Evolutionary conservation across 495 filamentous ascomycete species (phyloP).

Genomic region (Haplographium delicatum): DNA sequence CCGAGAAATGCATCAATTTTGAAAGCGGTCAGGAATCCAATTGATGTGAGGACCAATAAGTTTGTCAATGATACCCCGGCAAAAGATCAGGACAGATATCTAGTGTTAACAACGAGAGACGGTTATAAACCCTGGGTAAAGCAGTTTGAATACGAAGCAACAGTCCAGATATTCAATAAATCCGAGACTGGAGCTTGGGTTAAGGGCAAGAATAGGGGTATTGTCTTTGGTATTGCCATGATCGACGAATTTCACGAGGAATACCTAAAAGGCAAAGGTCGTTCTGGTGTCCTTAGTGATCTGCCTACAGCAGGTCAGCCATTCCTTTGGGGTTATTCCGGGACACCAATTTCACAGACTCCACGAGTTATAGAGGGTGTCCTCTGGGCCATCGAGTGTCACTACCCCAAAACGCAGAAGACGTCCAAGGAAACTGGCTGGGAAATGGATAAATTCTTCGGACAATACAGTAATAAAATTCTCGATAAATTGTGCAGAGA

Average conservation of each 20-base stretch:
- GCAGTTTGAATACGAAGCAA: slow-evolving; percentile 3
- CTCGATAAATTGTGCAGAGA: slow-evolving; percentile 8
- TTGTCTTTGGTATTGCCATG: slow-evolving; percentile 17
- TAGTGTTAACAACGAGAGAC: not conserved
- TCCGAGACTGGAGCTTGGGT: not conserved
- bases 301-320: not conserved
- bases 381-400: slow-evolving; percentile 8
- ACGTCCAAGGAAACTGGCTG: not conserved
- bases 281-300: not conserved
- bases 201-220: slow-evolving; percentile 1
- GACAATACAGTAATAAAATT: not conserved
- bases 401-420: not conserved
- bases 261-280: not conserved
- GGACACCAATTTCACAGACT: slow-evolving; percentile 2
- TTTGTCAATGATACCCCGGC: not conserved
- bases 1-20: not conserved
- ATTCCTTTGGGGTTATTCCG: slow-evolving; percentile 15
- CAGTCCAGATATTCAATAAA: not conserved
- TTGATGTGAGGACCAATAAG: not conserved
- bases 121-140: slow-evolving; percentile 6
- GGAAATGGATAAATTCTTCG: not conserved
- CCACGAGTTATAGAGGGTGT: slow-evolving; percentile 10
- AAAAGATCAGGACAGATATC: slow-evolving; percentile 1
- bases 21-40: not conserved
- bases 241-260: slow-evolving; percentile 17